Conservation (phyloP, 1,284 basidiomycete genomes). For the Microbotryum violaceum region DNA sequence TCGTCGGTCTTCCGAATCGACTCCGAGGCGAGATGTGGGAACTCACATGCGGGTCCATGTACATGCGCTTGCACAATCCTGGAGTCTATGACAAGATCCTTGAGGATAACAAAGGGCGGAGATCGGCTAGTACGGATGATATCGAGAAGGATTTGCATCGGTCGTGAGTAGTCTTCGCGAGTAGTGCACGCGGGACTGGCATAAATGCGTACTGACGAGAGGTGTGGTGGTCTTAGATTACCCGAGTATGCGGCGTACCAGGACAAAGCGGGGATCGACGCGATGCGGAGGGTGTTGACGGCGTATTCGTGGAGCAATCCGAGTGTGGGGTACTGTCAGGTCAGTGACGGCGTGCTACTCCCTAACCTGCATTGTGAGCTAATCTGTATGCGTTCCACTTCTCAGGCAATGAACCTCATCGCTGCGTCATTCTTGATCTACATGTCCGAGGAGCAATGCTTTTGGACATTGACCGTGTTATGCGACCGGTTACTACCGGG, state of each 20-base stretch:
- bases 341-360: neutral
- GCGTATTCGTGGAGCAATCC: conserved; percentile 98
- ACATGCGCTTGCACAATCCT: conserved; percentile 73
- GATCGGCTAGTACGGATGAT: conserved; percentile 88
- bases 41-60: conserved; percentile 87
- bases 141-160: conserved; percentile 98
- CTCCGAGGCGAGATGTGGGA: conserved; percentile 98
- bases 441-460: conserved; percentile 98
- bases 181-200: too few relatives aligned
- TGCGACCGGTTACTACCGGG: conserved; percentile 92
- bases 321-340: conserved; percentile 54
- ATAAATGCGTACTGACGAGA: neutral
- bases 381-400: neutral
- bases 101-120: conserved; percentile 68
- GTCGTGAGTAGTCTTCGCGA: conserved; percentile 14
- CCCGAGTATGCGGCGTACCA: conserved; percentile 95
- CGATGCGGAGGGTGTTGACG: conserved; percentile 81
- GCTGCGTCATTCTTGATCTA: conserved; percentile 83
- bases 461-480: conserved; percentile 92
- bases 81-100: conserved; percentile 76
- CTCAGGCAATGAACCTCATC: conserved; percentile 36
- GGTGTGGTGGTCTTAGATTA: conserved; percentile 49
- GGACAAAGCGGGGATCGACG: conserved; percentile 70
- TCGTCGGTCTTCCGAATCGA: conserved; percentile 92
- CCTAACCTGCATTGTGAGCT: neutral